phyloP scores from a whole-genome alignment of 2,329 filamentous ascomycete species.

The Fusarium verticillioides region DNA sequence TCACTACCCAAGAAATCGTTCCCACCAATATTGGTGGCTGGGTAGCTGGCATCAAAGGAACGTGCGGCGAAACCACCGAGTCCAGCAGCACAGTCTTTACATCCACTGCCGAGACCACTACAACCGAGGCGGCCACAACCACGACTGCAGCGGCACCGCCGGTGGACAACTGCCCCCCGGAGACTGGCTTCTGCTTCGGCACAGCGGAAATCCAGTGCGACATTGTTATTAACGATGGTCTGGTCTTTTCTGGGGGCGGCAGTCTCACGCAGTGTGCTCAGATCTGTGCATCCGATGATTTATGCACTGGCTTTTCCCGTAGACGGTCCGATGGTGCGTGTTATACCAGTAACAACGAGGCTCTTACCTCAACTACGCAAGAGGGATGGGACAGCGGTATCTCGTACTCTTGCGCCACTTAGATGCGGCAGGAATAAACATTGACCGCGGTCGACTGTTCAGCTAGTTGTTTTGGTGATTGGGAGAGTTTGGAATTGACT shows the following conservation, averaged over 20 bases:
- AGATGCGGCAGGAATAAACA: fast-evolving
- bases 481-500: background rate
- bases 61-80: fast-evolving
- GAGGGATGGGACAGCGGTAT: background rate
- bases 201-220: background rate
- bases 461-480: background rate
- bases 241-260: background rate
- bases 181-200: background rate
- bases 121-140: background rate
- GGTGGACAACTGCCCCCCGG: background rate
- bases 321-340: background rate
- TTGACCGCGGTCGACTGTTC: background rate
- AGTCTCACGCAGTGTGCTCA: background rate
- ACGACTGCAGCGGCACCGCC: background rate
- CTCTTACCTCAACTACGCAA: no score
- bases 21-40: fast-evolving
- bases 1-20: background rate
- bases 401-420: background rate
- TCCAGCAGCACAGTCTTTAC: background rate
- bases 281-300: fast-evolving
- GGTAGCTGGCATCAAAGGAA: background rate
- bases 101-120: background rate
- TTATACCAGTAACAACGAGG: no score
- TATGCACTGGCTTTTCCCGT: background rate
- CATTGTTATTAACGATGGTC: no score